These are phyloP conservation scores for Syncephalastrum sp. DNA, from an alignment of 371 early-diverging fungal genomes.

Conservation along the genomic window DNA sequence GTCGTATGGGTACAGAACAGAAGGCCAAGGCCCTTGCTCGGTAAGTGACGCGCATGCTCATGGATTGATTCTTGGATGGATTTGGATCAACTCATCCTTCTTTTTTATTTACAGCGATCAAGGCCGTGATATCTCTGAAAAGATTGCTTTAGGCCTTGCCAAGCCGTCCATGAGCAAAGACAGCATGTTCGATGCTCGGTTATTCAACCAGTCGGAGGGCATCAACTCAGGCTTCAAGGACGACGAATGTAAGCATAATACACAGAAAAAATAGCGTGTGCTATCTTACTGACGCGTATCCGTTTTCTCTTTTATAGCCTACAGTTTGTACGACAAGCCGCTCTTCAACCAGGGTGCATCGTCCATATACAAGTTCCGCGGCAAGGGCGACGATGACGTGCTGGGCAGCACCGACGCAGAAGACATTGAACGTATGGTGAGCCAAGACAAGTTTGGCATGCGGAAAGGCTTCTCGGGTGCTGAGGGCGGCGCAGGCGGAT, in stretches of 20 bases:
- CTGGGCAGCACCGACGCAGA: conserved; percentile 69
- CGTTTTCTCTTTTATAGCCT: conserved; percentile 39
- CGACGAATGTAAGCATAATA: conserved; percentile 64
- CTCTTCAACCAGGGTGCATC: conserved; percentile 74
- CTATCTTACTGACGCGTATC: background rate
- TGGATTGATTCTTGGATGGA: no score
- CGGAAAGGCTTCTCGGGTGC: conserved; percentile 69
- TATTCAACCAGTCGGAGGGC: conserved; percentile 91
- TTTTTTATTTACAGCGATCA: conserved; percentile 40
- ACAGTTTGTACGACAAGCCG: conserved; percentile 88
- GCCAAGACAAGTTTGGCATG: conserved; percentile 68
- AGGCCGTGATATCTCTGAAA: conserved; percentile 96
- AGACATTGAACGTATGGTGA: conserved; percentile 68
- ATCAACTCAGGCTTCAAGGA: conserved; percentile 85
- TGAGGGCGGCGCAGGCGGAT: conserved; percentile 48
- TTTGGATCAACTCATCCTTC: background rate
- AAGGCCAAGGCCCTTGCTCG: conserved; percentile 79
- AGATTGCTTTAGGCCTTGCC: conserved; percentile 94
- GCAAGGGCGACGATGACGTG: conserved; percentile 63
- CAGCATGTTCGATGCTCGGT: conserved; percentile 89
- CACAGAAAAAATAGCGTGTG: background rate
- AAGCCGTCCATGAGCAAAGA: conserved; percentile 88
- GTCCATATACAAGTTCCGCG: conserved; percentile 82
- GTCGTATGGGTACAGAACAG: conserved; percentile 88
- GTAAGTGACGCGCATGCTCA: conserved; percentile 22